Base-by-base conservation (phyloP, 495 filamentous ascomycete genomes). In the Pseudotulostoma volvatum region DNA sequence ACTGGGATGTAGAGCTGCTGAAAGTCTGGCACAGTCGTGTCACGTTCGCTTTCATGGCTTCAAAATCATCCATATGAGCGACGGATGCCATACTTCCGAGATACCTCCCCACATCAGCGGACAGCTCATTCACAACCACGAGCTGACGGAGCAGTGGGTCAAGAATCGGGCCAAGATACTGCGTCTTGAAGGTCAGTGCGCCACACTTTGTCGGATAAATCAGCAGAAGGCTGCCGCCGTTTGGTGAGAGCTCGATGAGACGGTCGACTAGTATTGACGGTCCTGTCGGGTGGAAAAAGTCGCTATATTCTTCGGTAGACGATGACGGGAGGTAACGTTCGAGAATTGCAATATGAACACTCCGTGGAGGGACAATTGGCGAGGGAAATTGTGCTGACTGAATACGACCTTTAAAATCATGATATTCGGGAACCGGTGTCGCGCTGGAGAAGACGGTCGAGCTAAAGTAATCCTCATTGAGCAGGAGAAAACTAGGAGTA, bases 321-420 rank as follows among this genome's bases (percentile, higher is more conserved):
- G 71, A 62, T 9, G 79, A 79, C 35, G 79, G 79, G 4, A 84
- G 74, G 51, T 76, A 83, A 4, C 79, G 74, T 52, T 84, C 79
- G 5, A 83, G 59, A 9, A 82, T 59, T 1, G 77, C 75, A 32
- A 81, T 57, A 37, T 79, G 67, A 17, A 81, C 65, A 31, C 66
- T 79, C 33, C 62, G 65, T 4, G 78, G 78, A 0, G 76, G 68
- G 3, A 82, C 74, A 38, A 80, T 66, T 4, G 74, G 73, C 45
- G 71, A 65, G 5, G 76, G 76, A 14, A 64, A 66, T 18, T 59
- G 61, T 36, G 52, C 53, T 39, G 53, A 41, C 21, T 48, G 64
- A 17, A 65, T 54, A 2, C 54, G 62, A 9, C 64, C 64, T 13
- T 67, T 63, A 50, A 71, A 70, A 51, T 76, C 70, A 18, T 66